Conservation (phyloP, 75 land plant species). For the Sequoiadendron giganteum region DNA sequence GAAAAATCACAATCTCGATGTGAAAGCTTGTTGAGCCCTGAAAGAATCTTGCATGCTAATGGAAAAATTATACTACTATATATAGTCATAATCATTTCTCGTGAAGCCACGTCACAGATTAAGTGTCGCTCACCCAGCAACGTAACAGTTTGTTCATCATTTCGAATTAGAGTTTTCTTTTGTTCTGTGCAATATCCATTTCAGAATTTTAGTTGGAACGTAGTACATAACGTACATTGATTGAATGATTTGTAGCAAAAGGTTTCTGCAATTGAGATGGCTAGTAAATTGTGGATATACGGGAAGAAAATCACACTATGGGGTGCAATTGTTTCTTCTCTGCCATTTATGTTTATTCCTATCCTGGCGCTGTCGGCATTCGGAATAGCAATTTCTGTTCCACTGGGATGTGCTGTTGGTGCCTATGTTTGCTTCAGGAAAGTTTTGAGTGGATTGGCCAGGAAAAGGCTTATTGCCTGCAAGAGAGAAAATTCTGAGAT, state of each 20-base stretch:
- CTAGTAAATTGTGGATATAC: neutral
- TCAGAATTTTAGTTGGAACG: neutral
- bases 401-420: slow-evolving; percentile 2
- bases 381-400: neutral
- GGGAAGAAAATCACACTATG: slow-evolving; percentile 6
- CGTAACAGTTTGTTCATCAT: neutral
- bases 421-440: slow-evolving; percentile 8
- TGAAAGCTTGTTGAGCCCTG: no score
- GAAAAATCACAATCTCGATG: no score
- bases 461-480: neutral
- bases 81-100: neutral
- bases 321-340: neutral
- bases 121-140: neutral
- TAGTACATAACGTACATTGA: neutral
- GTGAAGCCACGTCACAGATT: neutral
- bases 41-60: no score
- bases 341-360: neutral
- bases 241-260: neutral
- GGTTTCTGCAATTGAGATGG: neutral
- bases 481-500: no score
- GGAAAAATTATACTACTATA: no score
- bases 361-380: neutral
- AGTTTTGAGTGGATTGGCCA: neutral
- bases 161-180: neutral
- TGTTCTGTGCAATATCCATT: neutral